Percentiles rank a stretch among this genome's conserved stretches.
These are phyloP conservation scores for Fusarium sp. DNA, from an alignment of 2,329 filamentous ascomycete species.

Conservation along the genomic window DNA sequence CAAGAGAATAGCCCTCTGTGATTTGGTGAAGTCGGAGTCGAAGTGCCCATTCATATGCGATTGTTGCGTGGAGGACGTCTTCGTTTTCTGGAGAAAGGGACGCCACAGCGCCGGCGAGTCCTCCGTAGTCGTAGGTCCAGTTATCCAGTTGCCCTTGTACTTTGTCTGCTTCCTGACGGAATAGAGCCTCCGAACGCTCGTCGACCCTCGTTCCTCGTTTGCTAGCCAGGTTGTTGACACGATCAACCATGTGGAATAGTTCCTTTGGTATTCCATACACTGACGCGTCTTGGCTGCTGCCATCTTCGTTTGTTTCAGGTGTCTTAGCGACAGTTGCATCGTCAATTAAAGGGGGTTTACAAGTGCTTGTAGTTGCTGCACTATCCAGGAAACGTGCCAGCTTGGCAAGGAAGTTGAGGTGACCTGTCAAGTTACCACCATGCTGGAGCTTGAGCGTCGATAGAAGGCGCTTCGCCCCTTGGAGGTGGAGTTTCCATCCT, in stretches of 20 bases:
- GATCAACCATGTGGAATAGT: constrained; percentile 16
- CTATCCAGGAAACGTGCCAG: constrained; percentile 10
- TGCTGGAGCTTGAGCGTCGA: neutral
- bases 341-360: constrained; percentile 12
- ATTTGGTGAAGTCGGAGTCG: constrained; percentile 22
- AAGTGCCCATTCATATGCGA: constrained; percentile 18
- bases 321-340: constrained; percentile 3
- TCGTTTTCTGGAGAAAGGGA: constrained; percentile 1
- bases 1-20: constrained; percentile 8
- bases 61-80: constrained; percentile 16
- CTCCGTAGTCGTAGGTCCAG: constrained; percentile 21
- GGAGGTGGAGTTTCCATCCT: constrained; percentile 1
- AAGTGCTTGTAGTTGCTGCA: constrained; percentile 7
- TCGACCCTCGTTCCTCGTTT: constrained; percentile 18
- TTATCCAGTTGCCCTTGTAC: constrained; percentile 2
- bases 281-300: neutral
- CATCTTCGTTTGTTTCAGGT: neutral
- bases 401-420: constrained; percentile 14
- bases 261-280: constrained; percentile 19
- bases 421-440: neutral
- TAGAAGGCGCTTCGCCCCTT: constrained; percentile 10
- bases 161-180: neutral
- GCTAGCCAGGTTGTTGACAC: constrained; percentile 10
- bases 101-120: neutral
- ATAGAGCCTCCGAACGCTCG: constrained; percentile 6